These are phyloP conservation scores for Penicillium fimorum DNA, from an alignment of 495 filamentous ascomycete genomes.

Conservation along the genomic window DNA sequence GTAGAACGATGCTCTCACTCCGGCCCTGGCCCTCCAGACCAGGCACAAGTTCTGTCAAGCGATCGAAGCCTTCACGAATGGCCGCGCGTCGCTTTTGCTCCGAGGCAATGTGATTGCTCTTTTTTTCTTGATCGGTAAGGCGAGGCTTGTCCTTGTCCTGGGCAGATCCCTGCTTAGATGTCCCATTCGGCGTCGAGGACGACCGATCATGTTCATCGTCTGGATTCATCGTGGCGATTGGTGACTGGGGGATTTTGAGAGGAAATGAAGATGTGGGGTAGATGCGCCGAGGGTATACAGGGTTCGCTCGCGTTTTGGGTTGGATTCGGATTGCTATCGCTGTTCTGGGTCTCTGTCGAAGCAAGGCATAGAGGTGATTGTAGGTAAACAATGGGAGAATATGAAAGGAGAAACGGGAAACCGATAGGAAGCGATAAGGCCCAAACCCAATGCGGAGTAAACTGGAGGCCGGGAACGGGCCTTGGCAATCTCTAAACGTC, in stretches of 20 bases:
- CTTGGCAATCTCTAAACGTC: conserved; percentile 33
- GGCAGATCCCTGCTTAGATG: conserved; percentile 49
- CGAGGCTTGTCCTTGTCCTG: conserved; percentile 65
- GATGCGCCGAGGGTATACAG: conserved; percentile 18
- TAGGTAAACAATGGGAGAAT: conserved; percentile 3
- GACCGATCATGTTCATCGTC: conserved; percentile 40
- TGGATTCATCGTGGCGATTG: conserved; percentile 22
- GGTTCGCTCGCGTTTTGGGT: background rate
- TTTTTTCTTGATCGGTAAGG: conserved; percentile 82
- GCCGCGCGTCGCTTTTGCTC: conserved; percentile 87
- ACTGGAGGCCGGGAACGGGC: conserved; percentile 13
- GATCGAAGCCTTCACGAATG: conserved; percentile 85
- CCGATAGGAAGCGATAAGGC: conserved; percentile 19
- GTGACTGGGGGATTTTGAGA: conserved; percentile 25
- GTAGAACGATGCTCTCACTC: conserved; percentile 80
- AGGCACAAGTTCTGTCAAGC: conserved; percentile 77
- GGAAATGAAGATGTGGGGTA: conserved; percentile 14
- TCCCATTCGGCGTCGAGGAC: conserved; percentile 59
- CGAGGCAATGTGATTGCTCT: conserved; percentile 84
- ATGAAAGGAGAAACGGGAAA: conserved; percentile 4
- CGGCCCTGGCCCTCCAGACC: conserved; percentile 79
- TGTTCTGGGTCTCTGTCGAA: background rate
- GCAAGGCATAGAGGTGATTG: background rate
- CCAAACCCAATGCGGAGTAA: conserved; percentile 27
- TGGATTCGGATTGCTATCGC: background rate